Evolutionary conservation across 805 yeast species (phyloP).

Genomic region (Komagataella mondaviorum): DNA sequence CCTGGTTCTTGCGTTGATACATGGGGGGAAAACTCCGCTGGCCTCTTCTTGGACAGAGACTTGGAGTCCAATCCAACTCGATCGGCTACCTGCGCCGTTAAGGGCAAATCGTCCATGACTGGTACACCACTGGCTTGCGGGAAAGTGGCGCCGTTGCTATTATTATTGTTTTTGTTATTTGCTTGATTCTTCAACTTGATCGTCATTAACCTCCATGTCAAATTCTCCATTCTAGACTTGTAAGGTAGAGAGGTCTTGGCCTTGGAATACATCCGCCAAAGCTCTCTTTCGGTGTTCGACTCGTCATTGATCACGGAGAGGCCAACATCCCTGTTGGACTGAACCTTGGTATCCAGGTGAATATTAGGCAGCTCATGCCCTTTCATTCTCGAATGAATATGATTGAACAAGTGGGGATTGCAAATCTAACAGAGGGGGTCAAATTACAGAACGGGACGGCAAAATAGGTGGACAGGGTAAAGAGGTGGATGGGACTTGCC

Average conservation of each 20-base stretch:
- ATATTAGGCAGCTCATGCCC: background rate
- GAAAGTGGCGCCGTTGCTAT: background rate
- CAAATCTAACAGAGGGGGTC: background rate
- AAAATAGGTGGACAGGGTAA: background rate
- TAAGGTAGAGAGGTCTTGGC: constrained; percentile 70
- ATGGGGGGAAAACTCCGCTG: constrained; percentile 13
- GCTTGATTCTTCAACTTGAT: constrained; percentile 18
- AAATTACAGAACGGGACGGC: background rate
- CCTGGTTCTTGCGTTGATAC: constrained; percentile 1
- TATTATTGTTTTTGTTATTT: background rate
- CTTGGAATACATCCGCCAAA: constrained; percentile 75
- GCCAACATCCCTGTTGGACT: background rate
- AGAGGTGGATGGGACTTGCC: background rate
- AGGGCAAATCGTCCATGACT: background rate
- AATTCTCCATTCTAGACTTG: constrained; percentile 64
- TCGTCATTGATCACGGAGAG: background rate
- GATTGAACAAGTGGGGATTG: background rate
- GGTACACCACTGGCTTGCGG: background rate
- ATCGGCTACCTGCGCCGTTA: background rate
- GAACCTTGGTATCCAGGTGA: background rate
- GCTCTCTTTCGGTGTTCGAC: constrained; percentile 2
- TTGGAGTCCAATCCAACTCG: background rate
- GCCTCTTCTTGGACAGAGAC: constrained; percentile 7
- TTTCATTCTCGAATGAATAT: background rate
- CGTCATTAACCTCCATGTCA: constrained; percentile 82